Base-by-base conservation (phyloP, 495 filamentous ascomycete genomes). In the Penicillium cinerascens region DNA sequence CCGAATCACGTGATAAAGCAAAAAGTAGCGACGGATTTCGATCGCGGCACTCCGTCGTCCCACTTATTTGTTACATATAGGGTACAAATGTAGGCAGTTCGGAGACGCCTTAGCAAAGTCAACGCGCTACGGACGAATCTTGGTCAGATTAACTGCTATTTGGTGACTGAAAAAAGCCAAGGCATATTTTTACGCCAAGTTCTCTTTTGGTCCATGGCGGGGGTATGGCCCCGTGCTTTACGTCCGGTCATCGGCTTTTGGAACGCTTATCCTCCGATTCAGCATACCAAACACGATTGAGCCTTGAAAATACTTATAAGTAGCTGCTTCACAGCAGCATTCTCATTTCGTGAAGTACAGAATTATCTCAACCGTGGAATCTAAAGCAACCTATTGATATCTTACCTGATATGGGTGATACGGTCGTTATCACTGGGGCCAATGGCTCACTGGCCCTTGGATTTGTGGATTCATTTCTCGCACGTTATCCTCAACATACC, bases 341-440 rank as follows among this genome's bases (percentile, higher is more conserved):
- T 41, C 3, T 17, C 5, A 8, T 9, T 18, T 10, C 17, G 18
- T 17, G n/a, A n/a, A n/a, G n/a, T n/a, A n/a, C n/a, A 40, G 37
- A 2, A 40, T 3, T n/a, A 33, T 4, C 11, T 3, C 10, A 33
- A 23, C 6, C n/a, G 26, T 10, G 5, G 7, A 29, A 29, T 3
- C 2, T 4, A 41, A 2, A 4, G 4, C 16, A 21, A 41, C 4
- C 38, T 41, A 1, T 13, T 2, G 8, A 33, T 33, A 10, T 1
- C 10, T 52, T 2, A 1, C 6, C 35, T 8, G 41, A 7, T 6
- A 69, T 67, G 61, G 15, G 38, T n/a, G 74, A 72, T 26, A 74
- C 74, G 16, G 61, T 78, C 41, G 49, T 80, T 35, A 58, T 79
- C 42, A 81, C 76, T 7, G 76, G 75, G 22, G 76, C 76, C 25